phyloP scores from a whole-genome alignment of 768 basidiomycete genomes.

The Calocybe gangraenosa region DNA sequence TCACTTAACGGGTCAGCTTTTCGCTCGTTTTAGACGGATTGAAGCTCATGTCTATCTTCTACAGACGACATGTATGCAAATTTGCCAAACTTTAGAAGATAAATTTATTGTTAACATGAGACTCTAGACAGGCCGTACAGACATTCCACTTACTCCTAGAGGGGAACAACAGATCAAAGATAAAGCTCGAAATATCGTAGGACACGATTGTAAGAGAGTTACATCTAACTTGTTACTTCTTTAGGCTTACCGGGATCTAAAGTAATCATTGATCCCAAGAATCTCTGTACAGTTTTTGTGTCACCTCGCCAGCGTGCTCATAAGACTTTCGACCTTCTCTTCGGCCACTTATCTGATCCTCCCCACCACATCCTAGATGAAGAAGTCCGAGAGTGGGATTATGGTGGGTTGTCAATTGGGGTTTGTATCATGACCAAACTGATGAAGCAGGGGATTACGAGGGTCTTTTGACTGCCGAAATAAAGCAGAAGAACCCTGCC shows the following conservation, averaged over 20 bases:
- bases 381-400: slow-evolving; percentile 82
- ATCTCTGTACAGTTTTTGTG: slow-evolving; percentile 70
- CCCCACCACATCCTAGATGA: slow-evolving; percentile 62
- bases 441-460: slow-evolving; percentile 67
- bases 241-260: slow-evolving; percentile 1
- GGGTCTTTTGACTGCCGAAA: slow-evolving; percentile 77
- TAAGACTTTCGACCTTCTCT: slow-evolving; percentile 80
- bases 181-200: slow-evolving; percentile 65
- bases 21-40: background rate
- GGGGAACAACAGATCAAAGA: slow-evolving; percentile 70
- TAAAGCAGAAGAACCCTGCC: slow-evolving; percentile 48
- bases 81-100: background rate
- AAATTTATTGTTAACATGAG: background rate
- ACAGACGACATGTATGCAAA: slow-evolving; percentile 59
- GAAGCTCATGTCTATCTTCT: slow-evolving; percentile 7
- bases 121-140: slow-evolving; percentile 74
- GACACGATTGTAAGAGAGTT: slow-evolving; percentile 63
- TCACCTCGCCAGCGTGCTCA: slow-evolving; percentile 89
- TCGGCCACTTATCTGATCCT: slow-evolving; percentile 35
- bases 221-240: background rate
- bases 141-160: slow-evolving; percentile 79
- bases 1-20: slow-evolving; percentile 70
- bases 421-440: background rate
- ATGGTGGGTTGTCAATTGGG: slow-evolving; percentile 34
- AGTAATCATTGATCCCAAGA: slow-evolving; percentile 78